phyloP scores from a whole-genome alignment of 2,329 filamentous ascomycete genomes.

The Aspergillus costaricaensis region DNA sequence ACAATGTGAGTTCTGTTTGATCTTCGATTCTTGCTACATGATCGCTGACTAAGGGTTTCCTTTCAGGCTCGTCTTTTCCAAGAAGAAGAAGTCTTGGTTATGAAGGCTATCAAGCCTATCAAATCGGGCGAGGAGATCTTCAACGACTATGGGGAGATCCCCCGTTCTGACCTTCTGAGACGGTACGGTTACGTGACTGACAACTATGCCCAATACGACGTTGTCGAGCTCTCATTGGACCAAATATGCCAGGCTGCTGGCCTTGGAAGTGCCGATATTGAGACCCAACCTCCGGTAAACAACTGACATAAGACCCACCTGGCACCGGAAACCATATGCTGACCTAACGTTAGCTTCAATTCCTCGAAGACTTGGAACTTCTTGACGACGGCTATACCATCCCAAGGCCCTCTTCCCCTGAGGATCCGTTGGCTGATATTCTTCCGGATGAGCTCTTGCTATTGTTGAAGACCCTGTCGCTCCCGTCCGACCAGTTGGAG shows the following conservation, averaged over 20 bases:
- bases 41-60: slow-evolving; percentile 8
- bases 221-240: slow-evolving; percentile 72
- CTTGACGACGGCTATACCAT: slow-evolving; percentile 75
- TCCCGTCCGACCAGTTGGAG: slow-evolving; percentile 36
- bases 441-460: slow-evolving; percentile 44
- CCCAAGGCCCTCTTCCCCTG: slow-evolving; percentile 28
- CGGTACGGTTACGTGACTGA: slow-evolving; percentile 85
- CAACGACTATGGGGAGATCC: slow-evolving; percentile 86
- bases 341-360: slow-evolving; percentile 40
- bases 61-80: slow-evolving; percentile 61
- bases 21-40: not conserved
- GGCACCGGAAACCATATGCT: slow-evolving; percentile 9
- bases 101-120: slow-evolving; percentile 71
- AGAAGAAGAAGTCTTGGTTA: slow-evolving; percentile 63
- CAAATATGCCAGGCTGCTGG: slow-evolving; percentile 53
- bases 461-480: slow-evolving; percentile 38
- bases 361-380: slow-evolving; percentile 64
- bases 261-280: slow-evolving; percentile 30
- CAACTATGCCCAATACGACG: slow-evolving; percentile 76
- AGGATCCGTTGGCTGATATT: slow-evolving; percentile 34
- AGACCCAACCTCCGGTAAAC: slow-evolving; percentile 37
- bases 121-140: slow-evolving; percentile 72
- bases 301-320: not conserved
- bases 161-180: slow-evolving; percentile 77
- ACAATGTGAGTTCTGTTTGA: slow-evolving; percentile 62